A percentile compares a stretch with the other conserved stretches of the same genome.
Evolutionary conservation across 176 grass and related monocot genomes (phyloP).

Genomic region (Triticum dicoccoides): DNA sequence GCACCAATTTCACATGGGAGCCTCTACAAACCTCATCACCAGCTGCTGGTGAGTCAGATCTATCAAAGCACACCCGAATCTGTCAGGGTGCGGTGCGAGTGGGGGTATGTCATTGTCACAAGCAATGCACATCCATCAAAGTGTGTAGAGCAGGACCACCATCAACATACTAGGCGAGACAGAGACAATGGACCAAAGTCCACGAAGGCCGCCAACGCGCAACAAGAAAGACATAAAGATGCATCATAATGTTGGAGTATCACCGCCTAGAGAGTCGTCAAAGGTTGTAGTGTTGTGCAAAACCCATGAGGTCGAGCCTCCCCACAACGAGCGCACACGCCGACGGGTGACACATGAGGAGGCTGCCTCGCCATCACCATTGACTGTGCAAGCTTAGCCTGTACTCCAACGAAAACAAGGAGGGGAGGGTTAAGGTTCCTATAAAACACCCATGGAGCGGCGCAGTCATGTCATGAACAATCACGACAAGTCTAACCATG

Average conservation of each 20-base stretch:
- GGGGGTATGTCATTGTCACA: not conserved
- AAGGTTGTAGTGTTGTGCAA: not conserved
- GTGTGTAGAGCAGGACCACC: not conserved
- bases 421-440: too few species aligned
- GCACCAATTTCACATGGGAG: not conserved
- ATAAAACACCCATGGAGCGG: too few species aligned
- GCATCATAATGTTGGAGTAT: not conserved
- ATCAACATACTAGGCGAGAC: not conserved
- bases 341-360: too few species aligned
- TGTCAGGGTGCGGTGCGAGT: too few species aligned
- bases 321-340: too few species aligned
- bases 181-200: not conserved
- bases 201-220: not conserved
- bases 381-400: too few species aligned
- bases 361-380: too few species aligned
- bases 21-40: not conserved
- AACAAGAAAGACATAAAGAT: not conserved
- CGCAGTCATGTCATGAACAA: too few species aligned
- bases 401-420: too few species aligned
- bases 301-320: not conserved
- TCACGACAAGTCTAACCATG: too few species aligned
- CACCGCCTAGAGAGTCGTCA: not conserved
- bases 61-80: not conserved
- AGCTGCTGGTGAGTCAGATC: not conserved
- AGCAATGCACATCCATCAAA: not conserved